phyloP scores from a whole-genome alignment of 1,284 basidiomycete species.

The Leccinum pachyderme region DNA sequence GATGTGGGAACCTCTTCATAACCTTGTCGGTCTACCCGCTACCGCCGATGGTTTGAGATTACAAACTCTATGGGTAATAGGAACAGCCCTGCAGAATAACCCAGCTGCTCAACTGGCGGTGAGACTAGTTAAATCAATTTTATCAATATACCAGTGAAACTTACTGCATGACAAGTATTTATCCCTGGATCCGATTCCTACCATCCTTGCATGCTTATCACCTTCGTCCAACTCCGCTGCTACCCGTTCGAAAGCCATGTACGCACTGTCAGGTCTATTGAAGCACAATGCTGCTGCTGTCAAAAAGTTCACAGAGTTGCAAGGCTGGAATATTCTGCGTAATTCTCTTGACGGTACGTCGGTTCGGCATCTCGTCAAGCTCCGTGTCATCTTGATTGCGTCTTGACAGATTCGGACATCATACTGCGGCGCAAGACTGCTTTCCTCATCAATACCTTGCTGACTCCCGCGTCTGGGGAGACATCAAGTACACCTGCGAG shows the following conservation, averaged over 20 bases:
- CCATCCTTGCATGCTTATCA: constrained; percentile 62
- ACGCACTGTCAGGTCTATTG: constrained; percentile 81
- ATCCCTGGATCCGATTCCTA: constrained; percentile 63
- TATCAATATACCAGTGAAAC: background rate
- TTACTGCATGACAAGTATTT: constrained; percentile 63
- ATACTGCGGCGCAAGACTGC: constrained; percentile 79
- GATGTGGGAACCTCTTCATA: constrained; percentile 84
- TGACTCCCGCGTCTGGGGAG: constrained; percentile 51
- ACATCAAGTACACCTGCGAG: constrained; percentile 12
- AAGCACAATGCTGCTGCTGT: constrained; percentile 82
- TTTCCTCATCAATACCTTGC: constrained; percentile 81
- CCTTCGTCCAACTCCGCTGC: constrained; percentile 48
- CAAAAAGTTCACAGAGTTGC: constrained; percentile 49
- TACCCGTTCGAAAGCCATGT: constrained; percentile 81
- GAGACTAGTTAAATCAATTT: constrained; percentile 31
- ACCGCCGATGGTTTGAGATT: constrained; percentile 65
- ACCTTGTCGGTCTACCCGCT: constrained; percentile 55
- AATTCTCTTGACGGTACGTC: constrained; percentile 60
- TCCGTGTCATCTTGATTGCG: background rate
- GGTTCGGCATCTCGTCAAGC: constrained; percentile 10
- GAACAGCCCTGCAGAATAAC: constrained; percentile 96
- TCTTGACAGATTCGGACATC: constrained; percentile 69
- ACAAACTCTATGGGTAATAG: constrained; percentile 87
- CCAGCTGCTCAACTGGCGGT: constrained; percentile 86
- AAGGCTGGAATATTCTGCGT: constrained; percentile 72